These are phyloP conservation scores for Penicillium occitanis DNA, from an alignment of 2,329 filamentous ascomycete genomes.

Conservation along the genomic window DNA sequence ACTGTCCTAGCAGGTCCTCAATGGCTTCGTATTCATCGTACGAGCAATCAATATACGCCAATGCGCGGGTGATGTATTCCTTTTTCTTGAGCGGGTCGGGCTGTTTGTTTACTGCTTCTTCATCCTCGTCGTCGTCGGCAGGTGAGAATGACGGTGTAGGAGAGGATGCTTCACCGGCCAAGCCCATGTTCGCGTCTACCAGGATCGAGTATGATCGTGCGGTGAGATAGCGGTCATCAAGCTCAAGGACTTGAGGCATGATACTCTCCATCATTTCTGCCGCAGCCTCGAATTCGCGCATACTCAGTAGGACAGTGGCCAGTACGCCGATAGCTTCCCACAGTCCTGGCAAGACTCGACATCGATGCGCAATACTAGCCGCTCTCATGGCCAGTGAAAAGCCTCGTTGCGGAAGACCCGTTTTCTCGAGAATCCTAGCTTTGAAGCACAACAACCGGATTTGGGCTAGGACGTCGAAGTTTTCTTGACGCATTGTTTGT, in stretches of 20 bases:
- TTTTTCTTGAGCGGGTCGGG: conserved; percentile 47
- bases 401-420: conserved; percentile 68
- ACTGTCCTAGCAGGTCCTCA: conserved; percentile 68
- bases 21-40: conserved; percentile 65
- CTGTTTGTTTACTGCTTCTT: conserved; percentile 28
- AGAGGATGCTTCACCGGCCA: conserved; percentile 55
- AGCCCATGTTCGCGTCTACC: conserved; percentile 75
- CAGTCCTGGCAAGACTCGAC: conserved; percentile 65
- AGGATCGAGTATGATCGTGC: conserved; percentile 69
- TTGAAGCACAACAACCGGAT: conserved; percentile 73
- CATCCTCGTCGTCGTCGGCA: neutral
- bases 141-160: neutral
- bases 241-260: conserved; percentile 75
- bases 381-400: conserved; percentile 77
- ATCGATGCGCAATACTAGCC: conserved; percentile 69
- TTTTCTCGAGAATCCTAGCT: conserved; percentile 65
- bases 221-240: conserved; percentile 60
- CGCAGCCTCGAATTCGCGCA: conserved; percentile 70
- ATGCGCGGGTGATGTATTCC: conserved; percentile 59
- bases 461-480: conserved; percentile 65
- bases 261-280: conserved; percentile 64
- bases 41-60: conserved; percentile 62
- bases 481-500: conserved; percentile 53
- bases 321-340: conserved; percentile 71
- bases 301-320: conserved; percentile 65